Conservation (phyloP, 208 protist species). For the Trichomonas vaginalis region DNA sequence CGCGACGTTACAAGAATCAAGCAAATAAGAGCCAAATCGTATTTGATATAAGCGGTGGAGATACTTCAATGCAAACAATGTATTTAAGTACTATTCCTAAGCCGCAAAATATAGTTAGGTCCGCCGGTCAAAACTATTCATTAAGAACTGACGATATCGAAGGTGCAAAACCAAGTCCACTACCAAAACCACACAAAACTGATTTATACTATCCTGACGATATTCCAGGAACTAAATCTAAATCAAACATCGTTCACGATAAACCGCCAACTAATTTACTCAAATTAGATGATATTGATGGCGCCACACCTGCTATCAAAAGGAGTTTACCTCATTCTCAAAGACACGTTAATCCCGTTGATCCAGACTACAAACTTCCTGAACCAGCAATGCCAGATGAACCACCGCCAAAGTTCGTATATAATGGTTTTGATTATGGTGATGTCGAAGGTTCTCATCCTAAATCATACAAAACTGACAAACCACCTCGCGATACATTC, state of each 20-base stretch:
- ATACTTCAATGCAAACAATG: background rate
- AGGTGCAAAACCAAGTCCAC: background rate
- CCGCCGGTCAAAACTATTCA: background rate
- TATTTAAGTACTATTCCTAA: conserved; percentile 4
- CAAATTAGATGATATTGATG: background rate
- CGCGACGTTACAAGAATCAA: background rate
- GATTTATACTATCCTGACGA: background rate
- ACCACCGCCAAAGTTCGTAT: background rate
- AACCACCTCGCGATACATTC: background rate
- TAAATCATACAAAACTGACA: background rate
- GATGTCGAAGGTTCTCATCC: background rate
- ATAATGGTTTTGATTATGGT: background rate
- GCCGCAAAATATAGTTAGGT: background rate
- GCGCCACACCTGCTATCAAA: background rate
- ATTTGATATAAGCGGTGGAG: background rate
- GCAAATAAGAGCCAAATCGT: background rate
- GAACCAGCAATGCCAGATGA: background rate
- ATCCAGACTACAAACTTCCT: background rate
- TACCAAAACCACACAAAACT: background rate
- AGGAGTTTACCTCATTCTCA: background rate
- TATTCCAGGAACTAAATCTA: background rate
- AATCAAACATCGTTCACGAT: background rate
- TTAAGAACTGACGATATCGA: background rate
- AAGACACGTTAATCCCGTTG: background rate
- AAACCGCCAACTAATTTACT: background rate